Evolutionary conservation across 208 protist genomes (phyloP).

Genomic region (Trypanosoma theileri): DNA sequence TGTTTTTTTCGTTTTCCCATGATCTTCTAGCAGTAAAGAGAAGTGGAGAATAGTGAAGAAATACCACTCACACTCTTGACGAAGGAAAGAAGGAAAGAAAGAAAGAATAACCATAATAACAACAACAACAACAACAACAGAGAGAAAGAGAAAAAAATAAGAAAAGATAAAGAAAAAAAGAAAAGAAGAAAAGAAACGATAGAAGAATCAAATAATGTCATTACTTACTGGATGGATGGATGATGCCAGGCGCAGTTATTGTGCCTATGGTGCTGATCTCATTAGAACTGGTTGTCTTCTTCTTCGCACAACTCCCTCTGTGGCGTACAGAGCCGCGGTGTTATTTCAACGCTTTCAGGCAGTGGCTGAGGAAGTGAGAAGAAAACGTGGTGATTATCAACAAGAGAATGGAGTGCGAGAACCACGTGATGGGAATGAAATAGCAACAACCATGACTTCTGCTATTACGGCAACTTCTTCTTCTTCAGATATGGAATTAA

Average conservation of each 20-base stretch:
- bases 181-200: not conserved
- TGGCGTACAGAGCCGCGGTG: constrained; percentile 65
- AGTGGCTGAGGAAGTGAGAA: constrained; percentile 20
- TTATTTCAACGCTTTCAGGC: constrained; percentile 81
- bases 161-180: not conserved
- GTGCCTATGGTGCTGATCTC: constrained; percentile 74
- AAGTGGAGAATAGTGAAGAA: no score
- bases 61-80: not conserved
- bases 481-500: no score
- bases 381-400: constrained; percentile 27
- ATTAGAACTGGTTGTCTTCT: constrained; percentile 69
- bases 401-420: constrained; percentile 1
- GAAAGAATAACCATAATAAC: no score
- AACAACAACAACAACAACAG: not conserved
- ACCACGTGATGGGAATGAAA: not conserved
- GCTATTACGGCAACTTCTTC: not conserved
- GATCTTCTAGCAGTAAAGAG: no score
- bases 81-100: not conserved
- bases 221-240: constrained; percentile 13
- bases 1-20: not conserved
- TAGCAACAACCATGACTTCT: no score
- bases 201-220: constrained; percentile 17
- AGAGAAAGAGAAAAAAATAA: not conserved
- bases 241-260: constrained; percentile 41
- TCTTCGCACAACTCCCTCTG: constrained; percentile 59